Conservation (phyloP, 73 alveolate genomes). For the Paramecium octaurelia region DNA sequence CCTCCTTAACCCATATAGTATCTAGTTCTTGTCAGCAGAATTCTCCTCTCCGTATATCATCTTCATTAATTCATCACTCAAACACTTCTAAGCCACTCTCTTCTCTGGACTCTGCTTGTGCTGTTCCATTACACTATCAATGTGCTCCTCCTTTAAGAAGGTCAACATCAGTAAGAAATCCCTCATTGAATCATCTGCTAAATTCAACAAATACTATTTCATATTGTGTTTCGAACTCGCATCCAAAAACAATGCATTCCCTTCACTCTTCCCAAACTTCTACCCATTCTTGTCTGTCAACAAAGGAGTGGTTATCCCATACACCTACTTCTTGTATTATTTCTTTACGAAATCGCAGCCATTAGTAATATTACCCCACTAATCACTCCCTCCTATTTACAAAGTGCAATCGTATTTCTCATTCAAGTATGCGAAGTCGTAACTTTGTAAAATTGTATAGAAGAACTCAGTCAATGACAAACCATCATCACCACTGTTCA, state of each 20-base stretch:
- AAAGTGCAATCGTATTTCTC: conserved; percentile 36
- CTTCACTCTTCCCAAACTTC: conserved; percentile 8
- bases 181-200: neutral
- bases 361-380: conserved; percentile 69
- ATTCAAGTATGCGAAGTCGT: conserved; percentile 52
- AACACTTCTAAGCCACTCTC: neutral
- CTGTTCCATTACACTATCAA: neutral
- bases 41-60: neutral
- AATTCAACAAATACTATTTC: neutral
- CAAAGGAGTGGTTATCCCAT: neutral
- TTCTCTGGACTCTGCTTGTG: neutral
- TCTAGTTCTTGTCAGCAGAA: neutral
- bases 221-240: neutral
- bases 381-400: conserved; percentile 47
- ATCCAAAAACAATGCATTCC: neutral
- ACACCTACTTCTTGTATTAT: neutral
- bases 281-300: neutral
- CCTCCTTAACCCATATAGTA: neutral
- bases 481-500: conserved; percentile 49
- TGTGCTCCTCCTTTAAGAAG: neutral
- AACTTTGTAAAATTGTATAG: conserved; percentile 58
- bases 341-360: conserved; percentile 62
- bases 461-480: conserved; percentile 66
- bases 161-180: neutral
- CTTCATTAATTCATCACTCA: neutral